Evolutionary conservation across 352 stramenopile species (phyloP), one percentile per base, ranked within the genome.

Genomic region (Globisporangium paddicum): DNA sequence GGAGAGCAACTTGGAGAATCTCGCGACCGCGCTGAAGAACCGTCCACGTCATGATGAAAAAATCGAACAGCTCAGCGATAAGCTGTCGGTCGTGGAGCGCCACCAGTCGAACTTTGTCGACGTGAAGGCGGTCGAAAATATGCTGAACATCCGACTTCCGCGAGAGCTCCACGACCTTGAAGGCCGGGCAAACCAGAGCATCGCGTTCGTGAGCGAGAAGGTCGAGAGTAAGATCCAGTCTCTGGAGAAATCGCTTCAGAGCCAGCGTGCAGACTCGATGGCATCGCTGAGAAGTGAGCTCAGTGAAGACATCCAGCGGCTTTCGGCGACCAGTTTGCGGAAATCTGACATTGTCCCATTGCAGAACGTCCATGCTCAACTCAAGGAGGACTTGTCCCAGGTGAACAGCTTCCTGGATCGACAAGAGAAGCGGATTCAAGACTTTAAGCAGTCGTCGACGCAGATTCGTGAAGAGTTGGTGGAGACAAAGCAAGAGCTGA

Each of bases 131-230:
- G 75, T 93, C 9, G 78, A 90, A 45, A 81, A 88, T 44, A 55
- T 83, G 25, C 25, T 93, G 14, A 78, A 81, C 41, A 80, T 89
- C 40, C 74, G 75, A 6, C 66, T 93, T 1, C 72, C 80, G 6
- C 83, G 82, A 40, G 81, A 89, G 42, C 75, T 91, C 49, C 74
- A 83, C 44, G 79, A 88, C n/a, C 73, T 90, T 30, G 84, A 93
- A 45, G 76, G 77, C 10, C 79, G 84, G 1, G 55, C 87, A 28
- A 69, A 61, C 1, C 72, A 88, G 52, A 89, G 70, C 38, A 56
- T 90, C 8, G 63, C 72, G 11, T 78, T 82, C 56, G 71, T 79
- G 61, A 75, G 68, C 18, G 78, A 91, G 34, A 90, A 90, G 61
- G 67, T 90, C 37, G 84, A 93, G 51, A 68, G 67, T 38, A 93